Base-by-base conservation (phyloP, 805 yeast species). In the Candida peoriensis region DNA sequence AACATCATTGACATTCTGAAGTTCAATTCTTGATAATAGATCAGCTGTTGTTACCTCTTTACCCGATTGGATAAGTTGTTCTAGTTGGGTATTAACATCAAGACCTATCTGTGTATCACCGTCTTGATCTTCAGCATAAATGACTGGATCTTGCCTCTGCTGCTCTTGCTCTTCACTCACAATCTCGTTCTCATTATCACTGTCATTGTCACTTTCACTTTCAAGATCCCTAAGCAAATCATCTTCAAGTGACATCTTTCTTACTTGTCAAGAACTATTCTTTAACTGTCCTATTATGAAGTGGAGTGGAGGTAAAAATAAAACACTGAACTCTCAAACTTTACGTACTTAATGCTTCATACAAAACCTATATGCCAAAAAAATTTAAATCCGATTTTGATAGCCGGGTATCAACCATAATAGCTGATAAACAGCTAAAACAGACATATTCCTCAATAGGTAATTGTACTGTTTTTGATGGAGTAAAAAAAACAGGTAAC, bases 171-270 rank as follows among this genome's bases (percentile, higher is more conserved):
- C 23, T 11, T 24, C 41, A 18, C 37, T 42, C 15, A 44, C 52
- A 7, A 16, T 31, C 6, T 30, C 30, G 11, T 24, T 24, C 12
- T 12, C 30, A 20, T 29, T 20, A 6, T 44, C 50, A 7, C 37
- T 43, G 3, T 37, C 47, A 23, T 33, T 36, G 4, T 42, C 57
- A 31, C 45, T 43, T 25, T 57, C 64, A 19, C 51, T 45, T 9
- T 62, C 67, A 23, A 63, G 38, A 24, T 63, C 69, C 6, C 50
- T 43, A 31, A 60, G 37, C 25, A 61, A 42, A 22, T 57, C 58
- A 13, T 50, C 44, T 1, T 51, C 35, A 19, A 44, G 15, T 7
- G 50, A 30, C 55, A 51, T 51, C 8, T 25, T 10, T 16, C n/a
- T n/a, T n/a, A n/a, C n/a, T n/a, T n/a, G n/a, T n/a, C n/a, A n/a